Conservation (phyloP, 1,139 yeast genomes). For the Yamadazyma aaseri region DNA sequence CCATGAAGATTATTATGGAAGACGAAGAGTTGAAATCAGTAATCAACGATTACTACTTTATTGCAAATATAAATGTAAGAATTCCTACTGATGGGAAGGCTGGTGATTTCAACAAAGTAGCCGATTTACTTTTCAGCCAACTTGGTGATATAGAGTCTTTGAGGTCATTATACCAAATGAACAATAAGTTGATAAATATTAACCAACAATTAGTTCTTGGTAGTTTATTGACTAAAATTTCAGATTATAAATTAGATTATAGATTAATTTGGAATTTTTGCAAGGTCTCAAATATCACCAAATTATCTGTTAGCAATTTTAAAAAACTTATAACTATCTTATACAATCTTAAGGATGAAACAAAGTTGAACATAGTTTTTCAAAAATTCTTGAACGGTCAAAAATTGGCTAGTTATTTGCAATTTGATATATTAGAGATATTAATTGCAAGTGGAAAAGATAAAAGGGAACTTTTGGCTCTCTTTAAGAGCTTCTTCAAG, state of each 20-base stretch:
- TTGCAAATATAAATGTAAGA: conserved; percentile 2
- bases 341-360: conserved; percentile 22
- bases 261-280: conserved; percentile 21
- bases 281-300: conserved; percentile 18
- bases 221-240: conserved; percentile 10
- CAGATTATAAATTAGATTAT: conserved; percentile 7
- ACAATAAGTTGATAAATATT: conserved; percentile 8
- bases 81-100: conserved; percentile 5
- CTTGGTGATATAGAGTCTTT: conserved; percentile 9
- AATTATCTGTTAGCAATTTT: conserved; percentile 25
- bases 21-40: conserved; percentile 7
- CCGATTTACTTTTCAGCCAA: conserved; percentile 10
- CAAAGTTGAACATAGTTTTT: conserved; percentile 27
- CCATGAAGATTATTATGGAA: conserved; percentile 12
- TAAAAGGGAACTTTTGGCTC: conserved; percentile 17
- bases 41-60: conserved; percentile 10
- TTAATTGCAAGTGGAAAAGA: conserved; percentile 17
- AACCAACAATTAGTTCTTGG: conserved; percentile 14
- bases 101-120: conserved; percentile 4
- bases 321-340: conserved; percentile 27
- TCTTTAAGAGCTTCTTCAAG: conserved; percentile 19
- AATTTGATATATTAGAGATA: conserved; percentile 32
- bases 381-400: conserved; percentile 23
- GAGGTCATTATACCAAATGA: conserved; percentile 5
- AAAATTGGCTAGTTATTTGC: conserved; percentile 20